Evolutionary conservation across 768 basidiomycete species (phyloP).

Genomic region (Lactifluus piperatus): DNA sequence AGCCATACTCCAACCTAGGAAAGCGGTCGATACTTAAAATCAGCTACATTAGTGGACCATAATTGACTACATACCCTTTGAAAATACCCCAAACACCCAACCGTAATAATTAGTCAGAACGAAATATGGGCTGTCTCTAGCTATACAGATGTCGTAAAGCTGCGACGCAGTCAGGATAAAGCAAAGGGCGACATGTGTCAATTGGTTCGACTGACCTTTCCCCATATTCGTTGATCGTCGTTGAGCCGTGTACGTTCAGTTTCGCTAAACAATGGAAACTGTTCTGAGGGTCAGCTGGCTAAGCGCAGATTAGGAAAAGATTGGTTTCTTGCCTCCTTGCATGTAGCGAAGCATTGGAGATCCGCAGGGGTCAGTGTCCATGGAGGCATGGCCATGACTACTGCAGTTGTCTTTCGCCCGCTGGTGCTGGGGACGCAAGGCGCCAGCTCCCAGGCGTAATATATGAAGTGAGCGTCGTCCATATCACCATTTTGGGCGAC

Average conservation of each 20-base stretch:
- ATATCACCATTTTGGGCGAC: constrained; percentile 10
- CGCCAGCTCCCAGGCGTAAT: constrained; percentile 13
- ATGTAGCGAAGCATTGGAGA: constrained; percentile 11
- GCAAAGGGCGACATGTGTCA: neutral
- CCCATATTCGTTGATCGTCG: constrained; percentile 17
- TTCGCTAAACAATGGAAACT: constrained; percentile 14
- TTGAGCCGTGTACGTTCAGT: neutral
- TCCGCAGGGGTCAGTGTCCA: constrained; percentile 15
- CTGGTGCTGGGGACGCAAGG: neutral
- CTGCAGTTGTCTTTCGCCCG: constrained; percentile 1
- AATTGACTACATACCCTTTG: constrained; percentile 6
- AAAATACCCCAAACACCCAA: constrained; percentile 24
- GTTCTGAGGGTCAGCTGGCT: neutral
- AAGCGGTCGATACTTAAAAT: neutral
- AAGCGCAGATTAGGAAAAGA: neutral
- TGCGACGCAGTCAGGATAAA: neutral
- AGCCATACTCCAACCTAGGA: constrained; percentile 15
- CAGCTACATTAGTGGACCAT: neutral
- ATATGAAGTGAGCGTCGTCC: constrained; percentile 8
- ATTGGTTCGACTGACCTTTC: constrained; percentile 8
- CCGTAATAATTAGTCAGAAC: constrained; percentile 22
- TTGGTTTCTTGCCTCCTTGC: constrained; percentile 9
- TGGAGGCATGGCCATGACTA: constrained; percentile 18
- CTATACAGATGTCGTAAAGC: constrained; percentile 21
- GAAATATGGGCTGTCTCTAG: constrained; percentile 19